A percentile compares a stretch with the other conserved stretches of the same genome.
These are phyloP conservation scores for Aspergillus hortae DNA, from an alignment of 2,329 filamentous ascomycete species.

Conservation along the genomic window DNA sequence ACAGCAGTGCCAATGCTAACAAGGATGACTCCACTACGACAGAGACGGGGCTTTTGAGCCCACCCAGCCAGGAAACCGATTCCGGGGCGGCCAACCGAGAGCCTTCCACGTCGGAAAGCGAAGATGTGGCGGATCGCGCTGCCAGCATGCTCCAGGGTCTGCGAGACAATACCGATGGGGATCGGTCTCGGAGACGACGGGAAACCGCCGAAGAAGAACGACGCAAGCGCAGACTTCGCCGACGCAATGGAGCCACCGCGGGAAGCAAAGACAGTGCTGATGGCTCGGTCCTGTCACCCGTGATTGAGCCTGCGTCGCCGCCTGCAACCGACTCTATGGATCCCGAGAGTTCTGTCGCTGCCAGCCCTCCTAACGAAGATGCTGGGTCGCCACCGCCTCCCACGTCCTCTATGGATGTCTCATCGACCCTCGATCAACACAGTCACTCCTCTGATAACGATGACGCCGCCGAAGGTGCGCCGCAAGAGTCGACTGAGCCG, in stretches of 20 bases:
- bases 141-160: slow-evolving; percentile 81
- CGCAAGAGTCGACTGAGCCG: slow-evolving; percentile 22
- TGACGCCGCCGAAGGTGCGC: slow-evolving; percentile 20
- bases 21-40: slow-evolving; percentile 39
- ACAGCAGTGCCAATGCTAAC: slow-evolving; percentile 1
- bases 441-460: slow-evolving; percentile 18
- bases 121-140: slow-evolving; percentile 82
- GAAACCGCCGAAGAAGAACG: slow-evolving; percentile 80
- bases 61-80: slow-evolving; percentile 39
- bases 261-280: slow-evolving; percentile 38
- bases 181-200: slow-evolving; percentile 59
- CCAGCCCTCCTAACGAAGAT: slow-evolving; percentile 20
- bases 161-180: slow-evolving; percentile 58
- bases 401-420: slow-evolving; percentile 37
- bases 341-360: slow-evolving; percentile 18
- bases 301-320: slow-evolving; percentile 31
- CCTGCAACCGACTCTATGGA: slow-evolving; percentile 19
- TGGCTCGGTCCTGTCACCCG: slow-evolving; percentile 26
- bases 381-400: slow-evolving; percentile 17
- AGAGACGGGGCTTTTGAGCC: slow-evolving; percentile 48
- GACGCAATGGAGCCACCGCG: slow-evolving; percentile 53
- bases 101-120: slow-evolving; percentile 45
- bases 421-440: slow-evolving; percentile 22
- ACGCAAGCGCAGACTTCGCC: slow-evolving; percentile 61
- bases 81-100: slow-evolving; percentile 30